Percentiles rank a stretch among this genome's conserved stretches.
phyloP scores from a whole-genome alignment of 1,139 yeast genomes.

The Tardiomyces digboiensis region DNA sequence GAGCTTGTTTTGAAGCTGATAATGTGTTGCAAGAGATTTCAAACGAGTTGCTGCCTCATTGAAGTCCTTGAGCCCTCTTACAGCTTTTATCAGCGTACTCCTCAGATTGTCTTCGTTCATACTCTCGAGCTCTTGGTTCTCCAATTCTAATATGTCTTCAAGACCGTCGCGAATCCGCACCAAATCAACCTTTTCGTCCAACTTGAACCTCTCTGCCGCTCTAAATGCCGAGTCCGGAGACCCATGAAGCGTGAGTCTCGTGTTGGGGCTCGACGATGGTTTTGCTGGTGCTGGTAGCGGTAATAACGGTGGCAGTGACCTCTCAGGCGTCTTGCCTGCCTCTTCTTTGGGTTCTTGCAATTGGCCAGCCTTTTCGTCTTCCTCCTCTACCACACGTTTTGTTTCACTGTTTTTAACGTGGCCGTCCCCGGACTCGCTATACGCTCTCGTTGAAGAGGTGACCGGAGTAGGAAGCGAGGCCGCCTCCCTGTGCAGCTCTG shows the following conservation, averaged over 20 bases:
- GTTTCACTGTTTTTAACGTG: not conserved
- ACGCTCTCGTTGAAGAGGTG: not conserved
- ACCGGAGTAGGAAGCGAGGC: not conserved
- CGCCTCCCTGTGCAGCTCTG: not conserved
- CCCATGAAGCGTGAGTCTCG: not conserved
- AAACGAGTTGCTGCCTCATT: slow-evolving; percentile 14
- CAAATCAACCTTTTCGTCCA: not conserved
- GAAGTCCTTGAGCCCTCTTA: slow-evolving; percentile 12
- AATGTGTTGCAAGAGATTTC: slow-evolving; percentile 13
- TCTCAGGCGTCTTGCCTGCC: too few species aligned
- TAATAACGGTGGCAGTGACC: too few species aligned
- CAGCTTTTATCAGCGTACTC: slow-evolving; percentile 8
- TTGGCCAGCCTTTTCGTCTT: too few species aligned
- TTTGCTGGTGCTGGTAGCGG: too few species aligned
- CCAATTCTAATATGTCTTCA: slow-evolving; percentile 2
- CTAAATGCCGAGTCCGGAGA: not conserved
- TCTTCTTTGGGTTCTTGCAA: too few species aligned
- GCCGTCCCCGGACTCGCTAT: not conserved
- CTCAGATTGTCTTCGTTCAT: slow-evolving; percentile 6
- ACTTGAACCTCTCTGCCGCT: not conserved
- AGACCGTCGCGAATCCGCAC: not conserved
- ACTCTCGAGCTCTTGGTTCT: slow-evolving; percentile 6
- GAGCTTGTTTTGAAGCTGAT: slow-evolving; percentile 32
- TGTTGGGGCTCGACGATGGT: not conserved
- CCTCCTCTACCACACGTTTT: not conserved